Conservation (phyloP, 2,329 filamentous ascomycete species). For the Nothopassalora personata region DNA sequence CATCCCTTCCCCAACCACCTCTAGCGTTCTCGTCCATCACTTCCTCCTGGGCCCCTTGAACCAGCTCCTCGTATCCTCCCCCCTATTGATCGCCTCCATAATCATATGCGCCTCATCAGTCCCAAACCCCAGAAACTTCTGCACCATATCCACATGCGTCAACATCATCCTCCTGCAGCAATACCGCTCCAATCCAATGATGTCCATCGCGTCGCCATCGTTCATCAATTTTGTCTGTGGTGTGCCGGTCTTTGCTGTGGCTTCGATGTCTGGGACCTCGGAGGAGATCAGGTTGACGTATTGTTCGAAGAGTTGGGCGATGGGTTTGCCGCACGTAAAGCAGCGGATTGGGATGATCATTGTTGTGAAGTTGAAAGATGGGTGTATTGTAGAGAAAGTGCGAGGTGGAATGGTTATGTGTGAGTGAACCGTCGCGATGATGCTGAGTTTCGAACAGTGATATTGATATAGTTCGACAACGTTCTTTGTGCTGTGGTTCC, state of each 20-base stretch:
- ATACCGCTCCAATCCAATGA: conserved; percentile 88
- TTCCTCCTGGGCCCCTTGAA: background rate
- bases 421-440: no score
- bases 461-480: background rate
- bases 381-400: background rate
- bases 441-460: no score
- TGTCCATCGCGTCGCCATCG: conserved; percentile 86
- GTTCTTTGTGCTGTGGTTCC: background rate
- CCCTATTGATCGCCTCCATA: background rate
- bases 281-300: conserved; percentile 86
- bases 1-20: background rate
- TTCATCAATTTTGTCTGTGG: background rate
- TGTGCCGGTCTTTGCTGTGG: conserved; percentile 18
- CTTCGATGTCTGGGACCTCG: conserved; percentile 67
- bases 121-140: conserved; percentile 92
- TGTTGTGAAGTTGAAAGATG: conserved; percentile 34
- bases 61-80: background rate
- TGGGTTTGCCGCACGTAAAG: conserved; percentile 99
- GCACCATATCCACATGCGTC: conserved; percentile 97
- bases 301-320: conserved; percentile 93
- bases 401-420: background rate
- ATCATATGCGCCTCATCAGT: background rate
- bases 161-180: conserved; percentile 99
- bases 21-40: background rate
- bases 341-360: conserved; percentile 99